phyloP scores from a whole-genome alignment of 176 grass and related monocot genomes.

The Raddia guianensis region DNA sequence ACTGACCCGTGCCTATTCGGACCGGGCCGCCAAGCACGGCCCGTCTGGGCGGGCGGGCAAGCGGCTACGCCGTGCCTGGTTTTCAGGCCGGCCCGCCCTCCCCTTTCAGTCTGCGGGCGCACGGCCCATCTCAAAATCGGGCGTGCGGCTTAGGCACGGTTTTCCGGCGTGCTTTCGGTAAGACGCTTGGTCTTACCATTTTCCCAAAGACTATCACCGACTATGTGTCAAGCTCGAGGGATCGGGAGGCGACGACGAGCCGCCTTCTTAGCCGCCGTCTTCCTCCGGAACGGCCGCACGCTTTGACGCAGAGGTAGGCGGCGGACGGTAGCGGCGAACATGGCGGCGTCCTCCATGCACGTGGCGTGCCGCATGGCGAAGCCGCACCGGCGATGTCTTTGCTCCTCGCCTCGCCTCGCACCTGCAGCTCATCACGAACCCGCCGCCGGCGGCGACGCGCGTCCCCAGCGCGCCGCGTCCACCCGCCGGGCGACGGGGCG shows the following conservation, averaged over 20 bases:
- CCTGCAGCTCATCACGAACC: conserved; percentile 91
- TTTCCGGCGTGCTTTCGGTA: no score
- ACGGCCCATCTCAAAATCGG: no score
- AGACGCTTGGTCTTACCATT: no score
- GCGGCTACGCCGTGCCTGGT: no score
- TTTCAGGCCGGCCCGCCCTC: no score
- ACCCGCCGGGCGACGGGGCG: neutral
- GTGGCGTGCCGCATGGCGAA: conserved; percentile 70
- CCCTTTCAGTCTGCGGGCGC: no score
- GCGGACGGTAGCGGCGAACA: conserved; percentile 82
- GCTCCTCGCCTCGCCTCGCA: conserved; percentile 61
- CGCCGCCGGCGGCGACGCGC: conserved; percentile 22
- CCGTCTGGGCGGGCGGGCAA: no score
- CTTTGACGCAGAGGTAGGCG: conserved; percentile 92
- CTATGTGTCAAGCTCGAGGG: conserved; percentile 53
- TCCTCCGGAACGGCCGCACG: conserved; percentile 76
- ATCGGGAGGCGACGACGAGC: conserved; percentile 9
- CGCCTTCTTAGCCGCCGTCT: conserved; percentile 38
- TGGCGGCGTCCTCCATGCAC: conserved; percentile 87
- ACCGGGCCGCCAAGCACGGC: no score
- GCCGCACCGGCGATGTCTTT: conserved; percentile 69
- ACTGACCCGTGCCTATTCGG: no score
- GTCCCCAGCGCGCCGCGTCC: neutral
- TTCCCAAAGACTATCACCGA: no score
- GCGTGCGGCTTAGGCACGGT: no score